Evolutionary conservation across 352 stramenopile species (phyloP), one percentile per base, ranked within the genome.

Genomic region (Aphanomyces astaci): DNA sequence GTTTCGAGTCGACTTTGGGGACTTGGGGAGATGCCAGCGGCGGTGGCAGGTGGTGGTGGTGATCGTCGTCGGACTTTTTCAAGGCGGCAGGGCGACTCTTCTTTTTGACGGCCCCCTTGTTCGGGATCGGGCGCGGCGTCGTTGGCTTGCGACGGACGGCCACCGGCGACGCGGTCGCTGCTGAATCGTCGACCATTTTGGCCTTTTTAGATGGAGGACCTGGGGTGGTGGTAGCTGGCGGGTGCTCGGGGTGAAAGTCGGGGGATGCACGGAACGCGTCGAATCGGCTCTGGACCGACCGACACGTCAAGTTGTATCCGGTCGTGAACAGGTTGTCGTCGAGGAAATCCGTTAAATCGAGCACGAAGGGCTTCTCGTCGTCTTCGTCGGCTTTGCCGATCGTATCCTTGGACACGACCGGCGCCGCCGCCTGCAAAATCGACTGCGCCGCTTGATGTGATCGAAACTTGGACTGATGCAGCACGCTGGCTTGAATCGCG

Each of bases 371-470:
- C n/a, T 62, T 68, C 2, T 33, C 19, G 13, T 68, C 62, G 1
- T 68, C 49, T 1, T 68, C 62, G 25, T 68, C 62, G n/a, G 28
- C 24, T 11, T 57, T 68, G 46, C 43, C 36, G 2, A 19, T 56
- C 3, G 27, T 19, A 15, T 59, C 62, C 24, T 64, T 64, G 19
- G 36, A 43, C 7, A 43, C 15, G n/a, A 56, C 60, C 19, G 10
- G 30, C 27, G 56, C 17, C 9, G 49, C 62, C 17, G 62, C 62
- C n/a, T 68, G 62, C 43, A 68, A 51, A 31, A 95, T 88, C 59
- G 92, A 94, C 17, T 95, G 84, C 7, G 85, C 90, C 4, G 87
- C 87, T 71, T 93, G 85, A 33, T 95, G 87, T 0, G 85, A 95
- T 5, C 85, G 78, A 71, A 95, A 95, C 49, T 93, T 94, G 10